A percentile compares a stretch with the other conserved stretches of the same genome.
Evolutionary conservation across 805 yeast species (phyloP).

Genomic region (Wilhelminamyces savonicus): DNA sequence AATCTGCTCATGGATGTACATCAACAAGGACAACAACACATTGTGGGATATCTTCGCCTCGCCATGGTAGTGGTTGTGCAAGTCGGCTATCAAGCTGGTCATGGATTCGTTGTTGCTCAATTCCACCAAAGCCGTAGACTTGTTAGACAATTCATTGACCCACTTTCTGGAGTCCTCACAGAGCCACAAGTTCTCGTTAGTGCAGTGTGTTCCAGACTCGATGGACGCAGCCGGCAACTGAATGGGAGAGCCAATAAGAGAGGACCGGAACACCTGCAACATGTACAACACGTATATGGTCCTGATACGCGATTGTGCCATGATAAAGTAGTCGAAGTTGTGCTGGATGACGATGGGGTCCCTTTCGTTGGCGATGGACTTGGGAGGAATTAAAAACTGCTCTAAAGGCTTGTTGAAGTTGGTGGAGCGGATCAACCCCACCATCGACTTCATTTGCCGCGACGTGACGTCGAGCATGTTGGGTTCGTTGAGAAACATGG

Average conservation of each 20-base stretch:
- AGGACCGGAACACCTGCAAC: constrained; percentile 42
- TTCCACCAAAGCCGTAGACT: constrained; percentile 38
- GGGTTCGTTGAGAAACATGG: constrained; percentile 50
- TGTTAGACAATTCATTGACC: constrained; percentile 24
- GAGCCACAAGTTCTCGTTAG: constrained; percentile 54
- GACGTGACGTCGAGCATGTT: constrained; percentile 45
- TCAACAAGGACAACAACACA: constrained; percentile 49
- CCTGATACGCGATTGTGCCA: constrained; percentile 51
- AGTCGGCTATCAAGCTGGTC: constrained; percentile 38
- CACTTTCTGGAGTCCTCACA: constrained; percentile 47
- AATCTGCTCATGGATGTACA: constrained; percentile 64
- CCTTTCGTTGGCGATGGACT: constrained; percentile 12
- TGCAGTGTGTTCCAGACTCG: constrained; percentile 61
- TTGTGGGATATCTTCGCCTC: constrained; percentile 40
- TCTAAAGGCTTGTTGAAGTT: constrained; percentile 47
- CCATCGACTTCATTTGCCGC: constrained; percentile 49
- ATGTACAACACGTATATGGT: constrained; percentile 47
- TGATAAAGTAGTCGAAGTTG: constrained; percentile 45
- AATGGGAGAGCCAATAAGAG: constrained; percentile 36
- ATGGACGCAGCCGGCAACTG: constrained; percentile 39
- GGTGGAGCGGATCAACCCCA: constrained; percentile 48
- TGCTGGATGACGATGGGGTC: constrained; percentile 26
- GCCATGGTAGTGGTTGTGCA: constrained; percentile 31
- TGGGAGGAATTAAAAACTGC: constrained; percentile 37
- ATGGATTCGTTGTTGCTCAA: constrained; percentile 51